Percentiles rank a stretch among this genome's conserved stretches.
Conservation (phyloP, 495 filamentous ascomycete genomes). For the Penicillium robsamsonii region DNA sequence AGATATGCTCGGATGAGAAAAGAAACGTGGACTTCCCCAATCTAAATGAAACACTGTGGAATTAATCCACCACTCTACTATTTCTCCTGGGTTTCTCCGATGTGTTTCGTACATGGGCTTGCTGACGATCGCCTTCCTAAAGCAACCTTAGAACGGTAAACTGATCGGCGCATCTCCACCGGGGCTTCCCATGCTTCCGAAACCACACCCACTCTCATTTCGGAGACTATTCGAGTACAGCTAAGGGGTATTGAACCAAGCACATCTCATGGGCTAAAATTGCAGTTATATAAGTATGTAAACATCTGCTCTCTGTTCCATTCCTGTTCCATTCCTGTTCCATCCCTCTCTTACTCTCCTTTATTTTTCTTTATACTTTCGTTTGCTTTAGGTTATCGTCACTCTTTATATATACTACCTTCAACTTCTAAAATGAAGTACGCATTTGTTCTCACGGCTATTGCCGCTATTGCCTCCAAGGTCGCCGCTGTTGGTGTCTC, state of each 20-base stretch:
- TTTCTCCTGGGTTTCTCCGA: no score
- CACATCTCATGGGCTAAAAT: neutral
- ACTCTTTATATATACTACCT: neutral
- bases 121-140: constrained; percentile 2
- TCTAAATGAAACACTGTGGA: no score
- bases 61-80: no score
- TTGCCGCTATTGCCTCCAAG: constrained; percentile 7
- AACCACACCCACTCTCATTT: neutral
- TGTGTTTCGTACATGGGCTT: neutral
- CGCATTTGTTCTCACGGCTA: constrained; percentile 3
- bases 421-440: constrained; percentile 3
- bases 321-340: neutral
- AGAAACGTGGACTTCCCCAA: no score
- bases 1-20: no score
- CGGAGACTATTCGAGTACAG: neutral
- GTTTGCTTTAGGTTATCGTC: neutral
- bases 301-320: neutral
- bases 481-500: constrained; percentile 20
- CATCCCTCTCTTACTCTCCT: neutral
- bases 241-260: neutral
- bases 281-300: neutral
- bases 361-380: neutral
- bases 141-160: neutral
- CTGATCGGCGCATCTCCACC: constrained; percentile 3
- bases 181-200: neutral